These are phyloP conservation scores for Colletotrichum camelliae DNA, from an alignment of 2,329 filamentous ascomycete species.

Conservation along the genomic window DNA sequence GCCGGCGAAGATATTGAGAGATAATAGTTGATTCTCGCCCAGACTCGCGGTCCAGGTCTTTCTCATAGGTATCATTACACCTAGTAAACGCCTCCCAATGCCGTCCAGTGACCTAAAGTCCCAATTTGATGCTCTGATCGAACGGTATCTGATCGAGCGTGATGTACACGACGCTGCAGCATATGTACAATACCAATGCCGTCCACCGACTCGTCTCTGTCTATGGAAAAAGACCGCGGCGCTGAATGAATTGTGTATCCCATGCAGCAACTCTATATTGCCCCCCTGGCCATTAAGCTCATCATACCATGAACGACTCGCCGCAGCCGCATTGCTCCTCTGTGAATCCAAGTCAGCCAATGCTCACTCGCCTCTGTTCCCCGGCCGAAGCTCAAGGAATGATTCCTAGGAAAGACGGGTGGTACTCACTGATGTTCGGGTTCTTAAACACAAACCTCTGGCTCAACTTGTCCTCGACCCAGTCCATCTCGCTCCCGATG, in stretches of 20 bases:
- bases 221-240: background rate
- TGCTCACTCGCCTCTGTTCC: background rate
- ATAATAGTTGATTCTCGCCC: background rate
- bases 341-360: constrained; percentile 46
- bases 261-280: background rate
- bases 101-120: background rate
- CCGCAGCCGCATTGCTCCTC: constrained; percentile 96
- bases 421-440: constrained; percentile 96
- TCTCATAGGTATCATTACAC: constrained; percentile 19
- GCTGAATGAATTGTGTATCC: background rate
- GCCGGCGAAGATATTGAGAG: accelerated
- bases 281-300: background rate
- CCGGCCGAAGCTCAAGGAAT: accelerated
- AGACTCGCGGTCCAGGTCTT: background rate
- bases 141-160: constrained; percentile 3
- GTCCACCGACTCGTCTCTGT: background rate
- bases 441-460: constrained; percentile 94
- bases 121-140: background rate
- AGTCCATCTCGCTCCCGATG: constrained; percentile 99
- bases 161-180: constrained; percentile 15
- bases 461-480: constrained; percentile 94
- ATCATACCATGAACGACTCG: constrained; percentile 88
- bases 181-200: background rate
- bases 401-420: no score
- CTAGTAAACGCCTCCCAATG: constrained; percentile 21